Percentiles rank a stretch among this genome's conserved stretches.
phyloP scores from a whole-genome alignment of 305 asterid genomes.

The Rubia balearica region DNA sequence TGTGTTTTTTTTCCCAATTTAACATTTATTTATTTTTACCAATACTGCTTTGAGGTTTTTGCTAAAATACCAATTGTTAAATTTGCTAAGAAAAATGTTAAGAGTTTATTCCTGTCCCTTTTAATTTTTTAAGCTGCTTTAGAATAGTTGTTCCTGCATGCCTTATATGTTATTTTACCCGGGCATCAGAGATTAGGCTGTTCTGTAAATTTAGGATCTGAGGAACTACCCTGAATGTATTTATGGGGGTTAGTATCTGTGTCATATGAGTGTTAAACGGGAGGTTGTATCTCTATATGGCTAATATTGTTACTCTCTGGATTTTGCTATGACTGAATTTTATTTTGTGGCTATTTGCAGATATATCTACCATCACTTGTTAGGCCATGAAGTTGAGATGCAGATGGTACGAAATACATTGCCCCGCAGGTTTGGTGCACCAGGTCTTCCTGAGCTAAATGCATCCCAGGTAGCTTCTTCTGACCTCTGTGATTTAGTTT shows the following conservation, averaged over 20 bases:
- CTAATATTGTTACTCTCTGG: neutral
- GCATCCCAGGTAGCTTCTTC: slow-evolving; percentile 78
- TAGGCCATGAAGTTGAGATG: slow-evolving; percentile 99
- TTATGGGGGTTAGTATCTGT: neutral
- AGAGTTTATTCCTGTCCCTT: neutral
- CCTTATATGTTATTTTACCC: neutral
- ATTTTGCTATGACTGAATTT: slow-evolving; percentile 1
- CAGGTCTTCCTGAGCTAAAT: slow-evolving; percentile 98
- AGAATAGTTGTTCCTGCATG: neutral
- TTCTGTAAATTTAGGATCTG: neutral
- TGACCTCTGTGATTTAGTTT: neutral
- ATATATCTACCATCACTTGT: slow-evolving; percentile 93
- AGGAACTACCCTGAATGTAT: neutral
- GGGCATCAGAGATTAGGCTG: neutral
- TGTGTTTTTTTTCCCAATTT: neutral
- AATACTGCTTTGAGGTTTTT: neutral
- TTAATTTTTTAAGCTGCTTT: neutral
- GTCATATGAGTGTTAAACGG: neutral
- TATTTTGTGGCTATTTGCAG: slow-evolving; percentile 33
- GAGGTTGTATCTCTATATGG: neutral
- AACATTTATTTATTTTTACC: neutral
- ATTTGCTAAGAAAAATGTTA: neutral
- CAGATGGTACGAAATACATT: slow-evolving; percentile 95
- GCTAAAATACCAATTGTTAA: too few species aligned
- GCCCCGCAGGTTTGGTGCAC: slow-evolving; percentile 99